These are phyloP conservation scores for Blastocystis hominis DNA, from an alignment of 352 stramenopile genomes.

Conservation along the genomic window DNA sequence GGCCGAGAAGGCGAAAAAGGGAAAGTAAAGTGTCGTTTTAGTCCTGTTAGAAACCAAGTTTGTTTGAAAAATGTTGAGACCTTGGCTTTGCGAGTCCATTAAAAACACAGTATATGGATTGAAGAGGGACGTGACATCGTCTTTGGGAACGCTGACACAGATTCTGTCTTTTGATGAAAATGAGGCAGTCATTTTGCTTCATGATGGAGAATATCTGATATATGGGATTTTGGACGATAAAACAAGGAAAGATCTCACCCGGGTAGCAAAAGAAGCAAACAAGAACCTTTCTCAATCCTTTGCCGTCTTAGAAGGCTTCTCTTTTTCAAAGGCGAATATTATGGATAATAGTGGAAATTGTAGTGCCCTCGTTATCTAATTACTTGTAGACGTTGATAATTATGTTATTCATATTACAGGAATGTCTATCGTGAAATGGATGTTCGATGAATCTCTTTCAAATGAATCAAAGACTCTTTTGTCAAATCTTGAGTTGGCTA, in stretches of 20 bases:
- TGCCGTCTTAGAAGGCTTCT: background rate
- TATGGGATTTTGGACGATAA: background rate
- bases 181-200: background rate
- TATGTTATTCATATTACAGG: background rate
- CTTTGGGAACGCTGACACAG: background rate
- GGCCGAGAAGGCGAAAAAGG: background rate
- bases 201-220: background rate
- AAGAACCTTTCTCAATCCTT: background rate
- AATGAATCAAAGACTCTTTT: background rate
- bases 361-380: background rate
- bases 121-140: background rate
- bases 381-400: background rate
- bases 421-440: background rate
- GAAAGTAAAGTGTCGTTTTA: background rate
- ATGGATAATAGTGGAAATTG: background rate
- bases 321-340: constrained; percentile 11
- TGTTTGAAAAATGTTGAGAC: background rate
- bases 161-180: constrained; percentile 4
- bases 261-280: background rate
- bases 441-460: background rate
- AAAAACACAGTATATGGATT: background rate
- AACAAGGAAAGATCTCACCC: background rate
- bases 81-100: background rate
- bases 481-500: background rate
- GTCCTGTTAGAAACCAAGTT: background rate